A percentile compares a stretch with the other conserved stretches of the same genome.
phyloP scores from a whole-genome alignment of 2,329 filamentous ascomycete genomes.

The Hortaea werneckii region DNA sequence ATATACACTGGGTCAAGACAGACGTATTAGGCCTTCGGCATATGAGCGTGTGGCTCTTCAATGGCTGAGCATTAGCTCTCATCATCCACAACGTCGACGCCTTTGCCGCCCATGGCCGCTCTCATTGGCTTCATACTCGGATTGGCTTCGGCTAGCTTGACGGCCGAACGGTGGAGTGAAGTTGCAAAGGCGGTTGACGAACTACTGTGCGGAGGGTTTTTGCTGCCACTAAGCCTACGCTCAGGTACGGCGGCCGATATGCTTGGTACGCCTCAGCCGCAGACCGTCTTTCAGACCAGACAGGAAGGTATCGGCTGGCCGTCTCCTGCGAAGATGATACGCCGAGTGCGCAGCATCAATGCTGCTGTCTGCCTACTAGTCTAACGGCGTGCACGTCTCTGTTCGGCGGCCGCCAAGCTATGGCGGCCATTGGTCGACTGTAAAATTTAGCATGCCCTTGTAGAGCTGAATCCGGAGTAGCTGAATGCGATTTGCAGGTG shows the following conservation, averaged over 20 bases:
- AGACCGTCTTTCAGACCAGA: conserved; percentile 1
- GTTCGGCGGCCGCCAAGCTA: background rate
- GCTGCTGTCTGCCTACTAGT: background rate
- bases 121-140: conserved; percentile 15
- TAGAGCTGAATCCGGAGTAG: background rate
- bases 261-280: conserved; percentile 11
- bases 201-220: background rate
- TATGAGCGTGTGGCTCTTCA: conserved; percentile 12
- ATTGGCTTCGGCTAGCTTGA: conserved; percentile 8
- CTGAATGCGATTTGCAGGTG: background rate
- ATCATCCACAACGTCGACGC: conserved; percentile 7
- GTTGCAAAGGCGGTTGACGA: background rate
- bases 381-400: background rate
- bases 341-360: background rate
- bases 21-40: conserved; percentile 11
- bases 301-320: background rate
- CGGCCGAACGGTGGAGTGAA: background rate
- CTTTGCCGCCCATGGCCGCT: conserved; percentile 5
- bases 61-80: conserved; percentile 13
- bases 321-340: background rate
- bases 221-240: too few relatives aligned
- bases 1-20: background rate
- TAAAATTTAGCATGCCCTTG: conserved; percentile 1
- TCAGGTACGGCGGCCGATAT: background rate
- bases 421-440: conserved; percentile 1